Conservation (phyloP, 2,329 filamentous ascomycete species). For the Colletotrichum sp. region DNA sequence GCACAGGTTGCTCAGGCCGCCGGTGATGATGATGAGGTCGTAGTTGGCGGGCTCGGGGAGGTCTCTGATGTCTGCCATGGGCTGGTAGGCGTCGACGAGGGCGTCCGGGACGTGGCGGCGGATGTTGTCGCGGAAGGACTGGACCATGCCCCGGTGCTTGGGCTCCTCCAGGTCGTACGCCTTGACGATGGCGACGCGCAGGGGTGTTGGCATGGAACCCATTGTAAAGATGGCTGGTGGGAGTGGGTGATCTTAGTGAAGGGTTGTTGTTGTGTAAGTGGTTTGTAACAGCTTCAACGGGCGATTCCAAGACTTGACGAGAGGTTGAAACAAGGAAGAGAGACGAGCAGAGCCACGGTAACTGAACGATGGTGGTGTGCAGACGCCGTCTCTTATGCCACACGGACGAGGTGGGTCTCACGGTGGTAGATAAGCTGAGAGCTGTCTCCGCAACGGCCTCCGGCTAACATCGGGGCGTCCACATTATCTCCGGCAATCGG, state of each 20-base stretch:
- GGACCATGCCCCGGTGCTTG: constrained; percentile 11
- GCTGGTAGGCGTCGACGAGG: not conserved
- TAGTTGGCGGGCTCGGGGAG: not conserved
- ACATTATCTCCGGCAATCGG: constrained; percentile 7
- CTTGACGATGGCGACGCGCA: constrained; percentile 16
- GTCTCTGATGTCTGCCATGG: not conserved
- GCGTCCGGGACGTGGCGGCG: not conserved
- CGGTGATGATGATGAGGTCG: constrained; percentile 13
- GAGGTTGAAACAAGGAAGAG: not conserved
- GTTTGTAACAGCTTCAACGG: not conserved
- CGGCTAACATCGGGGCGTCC: constrained; percentile 10
- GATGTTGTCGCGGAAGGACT: constrained; percentile 10
- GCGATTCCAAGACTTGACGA: not conserved
- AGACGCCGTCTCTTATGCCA: not conserved
- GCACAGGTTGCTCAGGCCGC: constrained; percentile 12
- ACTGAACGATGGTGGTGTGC: not conserved
- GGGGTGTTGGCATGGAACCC: constrained; percentile 5
- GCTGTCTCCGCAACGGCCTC: not conserved
- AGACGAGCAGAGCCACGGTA: not conserved
- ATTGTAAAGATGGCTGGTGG: not conserved
- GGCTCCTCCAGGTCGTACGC: constrained; percentile 16
- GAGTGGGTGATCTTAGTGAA: no score
- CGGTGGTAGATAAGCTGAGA: not conserved
- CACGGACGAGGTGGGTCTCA: not conserved
- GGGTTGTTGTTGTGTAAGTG: not conserved